phyloP scores from a whole-genome alignment of 768 basidiomycete genomes.

The Saitozyma sp. region DNA sequence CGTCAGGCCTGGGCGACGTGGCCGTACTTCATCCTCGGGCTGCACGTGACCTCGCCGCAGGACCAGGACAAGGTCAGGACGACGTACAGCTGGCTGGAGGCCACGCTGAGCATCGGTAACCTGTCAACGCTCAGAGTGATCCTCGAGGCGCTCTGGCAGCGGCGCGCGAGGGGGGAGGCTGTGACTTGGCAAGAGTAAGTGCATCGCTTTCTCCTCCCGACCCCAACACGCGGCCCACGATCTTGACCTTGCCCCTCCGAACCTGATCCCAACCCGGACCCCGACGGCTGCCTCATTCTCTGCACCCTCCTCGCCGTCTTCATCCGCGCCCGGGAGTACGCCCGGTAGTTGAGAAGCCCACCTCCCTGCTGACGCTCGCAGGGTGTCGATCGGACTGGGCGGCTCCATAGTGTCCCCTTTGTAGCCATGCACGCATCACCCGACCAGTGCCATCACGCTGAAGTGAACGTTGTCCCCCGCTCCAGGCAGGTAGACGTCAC shows the following conservation, averaged over 20 bases:
- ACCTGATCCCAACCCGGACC: neutral
- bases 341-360: neutral
- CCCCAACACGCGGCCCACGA: no score
- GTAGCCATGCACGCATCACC: neutral
- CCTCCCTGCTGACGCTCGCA: neutral
- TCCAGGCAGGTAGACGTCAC: slow-evolving; percentile 10
- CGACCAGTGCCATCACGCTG: slow-evolving; percentile 15
- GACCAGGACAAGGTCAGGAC: neutral
- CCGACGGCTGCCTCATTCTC: no score
- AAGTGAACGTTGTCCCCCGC: slow-evolving; percentile 15
- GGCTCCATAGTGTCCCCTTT: neutral
- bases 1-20: slow-evolving; percentile 9
- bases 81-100: neutral
- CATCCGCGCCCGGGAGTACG: no score
- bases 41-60: neutral
- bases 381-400: neutral
- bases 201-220: no score
- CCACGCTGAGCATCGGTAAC: slow-evolving; percentile 9
- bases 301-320: no score
- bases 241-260: neutral
- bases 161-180: neutral
- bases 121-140: slow-evolving; percentile 3
- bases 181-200: slow-evolving; percentile 8
- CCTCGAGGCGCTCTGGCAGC: slow-evolving; percentile 5
- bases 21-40: slow-evolving; percentile 13